A percentile compares a stretch with the other conserved stretches of the same genome.
Conservation (phyloP, 768 basidiomycete species). For the Pleurotus eryngii region DNA sequence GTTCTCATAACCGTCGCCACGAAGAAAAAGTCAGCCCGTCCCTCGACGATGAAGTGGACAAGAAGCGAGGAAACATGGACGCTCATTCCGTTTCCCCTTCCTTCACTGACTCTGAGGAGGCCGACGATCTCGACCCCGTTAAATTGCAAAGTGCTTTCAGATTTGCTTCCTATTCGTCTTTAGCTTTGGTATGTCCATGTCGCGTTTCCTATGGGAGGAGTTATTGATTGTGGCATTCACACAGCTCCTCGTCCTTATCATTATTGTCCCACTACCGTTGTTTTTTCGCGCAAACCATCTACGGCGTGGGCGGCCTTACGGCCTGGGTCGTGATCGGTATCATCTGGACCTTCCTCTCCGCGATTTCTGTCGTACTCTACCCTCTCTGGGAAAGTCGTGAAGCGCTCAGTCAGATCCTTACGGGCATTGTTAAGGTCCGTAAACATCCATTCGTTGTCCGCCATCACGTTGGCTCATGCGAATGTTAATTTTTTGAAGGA, state of each 20-base stretch:
- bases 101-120: slow-evolving; percentile 36
- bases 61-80: slow-evolving; percentile 32
- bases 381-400: slow-evolving; percentile 82
- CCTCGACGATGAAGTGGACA: slow-evolving; percentile 29
- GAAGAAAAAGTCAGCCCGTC: slow-evolving; percentile 11
- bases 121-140: slow-evolving; percentile 61
- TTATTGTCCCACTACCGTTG: slow-evolving; percentile 80
- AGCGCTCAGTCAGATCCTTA: slow-evolving; percentile 55
- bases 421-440: slow-evolving; percentile 62
- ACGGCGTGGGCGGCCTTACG: slow-evolving; percentile 57
- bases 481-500: no score
- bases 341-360: slow-evolving; percentile 79
- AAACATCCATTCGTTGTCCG: no score
- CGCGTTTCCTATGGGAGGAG: not conserved
- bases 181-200: slow-evolving; percentile 51
- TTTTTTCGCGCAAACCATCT: slow-evolving; percentile 81
- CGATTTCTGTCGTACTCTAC: slow-evolving; percentile 75
- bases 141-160: slow-evolving; percentile 70
- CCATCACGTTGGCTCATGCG: no score
- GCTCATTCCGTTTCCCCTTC: slow-evolving; percentile 26
- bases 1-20: slow-evolving; percentile 14
- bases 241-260: slow-evolving; percentile 59
- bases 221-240: not conserved
- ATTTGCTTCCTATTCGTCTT: slow-evolving; percentile 76
- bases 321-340: slow-evolving; percentile 84